Conservation (phyloP, 2,329 filamentous ascomycete species). For the Lomentospora prolificans region DNA sequence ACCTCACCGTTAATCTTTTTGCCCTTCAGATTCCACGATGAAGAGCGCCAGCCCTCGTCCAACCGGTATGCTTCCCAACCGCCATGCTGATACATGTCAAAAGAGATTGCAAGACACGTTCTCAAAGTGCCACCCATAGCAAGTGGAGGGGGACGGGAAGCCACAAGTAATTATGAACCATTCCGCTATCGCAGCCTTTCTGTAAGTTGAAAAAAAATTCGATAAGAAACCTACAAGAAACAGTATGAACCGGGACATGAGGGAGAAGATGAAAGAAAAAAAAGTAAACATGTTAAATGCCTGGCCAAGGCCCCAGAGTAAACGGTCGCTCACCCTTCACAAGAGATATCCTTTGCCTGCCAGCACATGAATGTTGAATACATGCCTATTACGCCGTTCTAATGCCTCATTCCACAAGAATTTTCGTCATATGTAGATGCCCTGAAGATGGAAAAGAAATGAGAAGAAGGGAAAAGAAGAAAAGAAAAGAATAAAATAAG, state of each 20-base stretch:
- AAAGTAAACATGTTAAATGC: not conserved
- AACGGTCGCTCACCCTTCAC: constrained; percentile 3
- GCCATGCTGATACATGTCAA: no score
- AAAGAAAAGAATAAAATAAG: no score
- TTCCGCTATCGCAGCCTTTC: not conserved
- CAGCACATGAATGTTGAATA: constrained; percentile 10
- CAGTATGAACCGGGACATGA: not conserved
- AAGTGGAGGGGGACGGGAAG: no score
- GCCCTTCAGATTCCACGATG: no score
- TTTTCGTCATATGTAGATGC: not conserved
- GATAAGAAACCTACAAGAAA: no score
- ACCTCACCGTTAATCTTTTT: no score
- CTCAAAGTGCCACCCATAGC: no score
- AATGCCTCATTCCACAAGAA: not conserved
- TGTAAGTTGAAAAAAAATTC: no score
- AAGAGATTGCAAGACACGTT: no score
- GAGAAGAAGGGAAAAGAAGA: not conserved
- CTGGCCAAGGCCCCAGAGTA: not conserved
- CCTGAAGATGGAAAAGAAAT: not conserved
- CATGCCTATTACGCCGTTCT: constrained; percentile 9
- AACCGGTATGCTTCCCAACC: no score
- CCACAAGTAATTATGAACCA: not conserved
- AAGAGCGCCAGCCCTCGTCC: no score
- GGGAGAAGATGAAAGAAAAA: not conserved
- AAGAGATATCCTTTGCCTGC: not conserved